Evolutionary conservation across 495 filamentous ascomycete genomes (phyloP).

Genomic region (Gamarada debralockiae): DNA sequence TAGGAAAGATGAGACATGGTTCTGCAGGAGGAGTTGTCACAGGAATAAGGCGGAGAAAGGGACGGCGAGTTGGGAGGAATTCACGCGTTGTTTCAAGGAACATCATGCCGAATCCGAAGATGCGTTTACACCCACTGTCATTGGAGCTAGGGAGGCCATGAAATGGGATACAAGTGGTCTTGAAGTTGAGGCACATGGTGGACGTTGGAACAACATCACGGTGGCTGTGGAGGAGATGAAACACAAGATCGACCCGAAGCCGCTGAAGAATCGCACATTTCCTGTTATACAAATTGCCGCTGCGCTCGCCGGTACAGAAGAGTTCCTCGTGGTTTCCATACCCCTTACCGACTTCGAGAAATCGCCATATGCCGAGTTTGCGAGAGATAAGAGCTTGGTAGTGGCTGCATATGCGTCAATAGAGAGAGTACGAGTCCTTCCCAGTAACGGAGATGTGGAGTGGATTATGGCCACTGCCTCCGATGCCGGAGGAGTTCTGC

Average conservation of each 20-base stretch:
- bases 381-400: constrained; percentile 40
- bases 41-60: constrained; percentile 45
- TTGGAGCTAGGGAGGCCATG: constrained; percentile 47
- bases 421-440: constrained; percentile 48
- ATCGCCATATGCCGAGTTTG: constrained; percentile 27
- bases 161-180: constrained; percentile 45
- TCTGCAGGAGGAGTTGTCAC: constrained; percentile 62
- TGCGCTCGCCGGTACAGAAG: constrained; percentile 18
- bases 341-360: constrained; percentile 39
- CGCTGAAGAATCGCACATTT: constrained; percentile 53
- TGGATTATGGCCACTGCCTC: constrained; percentile 73
- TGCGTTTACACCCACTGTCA: constrained; percentile 67
- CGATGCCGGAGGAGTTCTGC: constrained; percentile 62
- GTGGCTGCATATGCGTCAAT: constrained; percentile 57
- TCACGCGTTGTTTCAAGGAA: constrained; percentile 52
- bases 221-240: constrained; percentile 49
- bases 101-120: constrained; percentile 65
- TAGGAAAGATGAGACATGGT: constrained; percentile 58
- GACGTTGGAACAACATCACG: constrained; percentile 44
- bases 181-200: constrained; percentile 32
- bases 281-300: constrained; percentile 44
- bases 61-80: constrained; percentile 64
- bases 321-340: constrained; percentile 55
- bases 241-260: constrained; percentile 42
- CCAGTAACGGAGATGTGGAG: constrained; percentile 40